Evolutionary conservation across 495 filamentous ascomycete species (phyloP), one percentile per base, ranked within the genome.

Genomic region (Letharia columbiana): DNA sequence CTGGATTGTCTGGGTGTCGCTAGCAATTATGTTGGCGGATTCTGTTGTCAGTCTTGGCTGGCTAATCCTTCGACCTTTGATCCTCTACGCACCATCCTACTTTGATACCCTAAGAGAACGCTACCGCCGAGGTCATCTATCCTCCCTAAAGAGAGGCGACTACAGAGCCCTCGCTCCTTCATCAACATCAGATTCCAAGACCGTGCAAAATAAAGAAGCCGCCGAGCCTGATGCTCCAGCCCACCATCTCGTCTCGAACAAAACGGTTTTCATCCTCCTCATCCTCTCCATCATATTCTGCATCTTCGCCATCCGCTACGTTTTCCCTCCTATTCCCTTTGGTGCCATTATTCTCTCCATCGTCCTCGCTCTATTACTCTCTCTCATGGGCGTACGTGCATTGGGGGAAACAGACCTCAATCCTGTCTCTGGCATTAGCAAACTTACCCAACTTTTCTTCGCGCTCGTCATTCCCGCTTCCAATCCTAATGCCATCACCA

Each of bases 1-100:
- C 31, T 99, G 94, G 94, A 96, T 99, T 66, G 90, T 98, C 0
- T 99, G 94, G 94, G 78, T 93, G 2, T 93, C 89, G 65, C 76
- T 99, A 41, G 91, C 94, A 1, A 95, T 99, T 68, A 99, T 99
- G 94, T 83, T 99, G 67, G 88, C 91, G 11, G 94, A 99, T 76
- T 89, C 92, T 3, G 78, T 98, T 6, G 82, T 97, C 62, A 96
- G 90, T 69, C 82, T 99, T 28, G 86, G 89, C 7, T 92, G 91
- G 79, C 80, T 99, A 35, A 80, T 91, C 9, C 64, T 88, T 13
- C 85, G 83, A 39, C 87, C 89, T 10, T 62, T 88, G 2, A 70
- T 89, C 17, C 68, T 67, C 4, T 74, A 76, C 64, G 75, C 72
- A 18, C 77, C 80, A 4, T 67, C 66, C 20, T 79, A 75, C 67